These are phyloP conservation scores for Tulasnella sp. DNA, from an alignment of 768 basidiomycete genomes.

Conservation along the genomic window DNA sequence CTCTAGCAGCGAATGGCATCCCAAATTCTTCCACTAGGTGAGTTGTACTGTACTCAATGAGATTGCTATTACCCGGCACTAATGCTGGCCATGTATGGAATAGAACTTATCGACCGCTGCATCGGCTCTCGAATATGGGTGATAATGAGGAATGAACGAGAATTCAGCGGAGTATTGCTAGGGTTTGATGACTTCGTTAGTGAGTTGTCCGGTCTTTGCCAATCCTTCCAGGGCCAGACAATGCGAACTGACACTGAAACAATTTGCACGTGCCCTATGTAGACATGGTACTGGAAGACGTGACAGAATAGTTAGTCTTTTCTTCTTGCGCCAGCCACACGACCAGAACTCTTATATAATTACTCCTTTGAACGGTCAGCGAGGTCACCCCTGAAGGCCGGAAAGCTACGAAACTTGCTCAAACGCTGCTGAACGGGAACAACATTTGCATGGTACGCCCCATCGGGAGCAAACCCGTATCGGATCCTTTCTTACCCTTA, in stretches of 20 bases:
- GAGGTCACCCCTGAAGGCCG: constrained; percentile 74
- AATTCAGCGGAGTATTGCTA: constrained; percentile 89
- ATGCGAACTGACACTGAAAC: background rate
- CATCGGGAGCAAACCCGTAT: background rate
- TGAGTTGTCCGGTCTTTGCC: constrained; percentile 44
- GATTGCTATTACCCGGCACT: background rate
- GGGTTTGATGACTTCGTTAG: constrained; percentile 99
- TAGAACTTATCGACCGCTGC: constrained; percentile 94
- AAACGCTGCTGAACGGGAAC: constrained; percentile 88
- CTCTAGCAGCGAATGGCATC: constrained; percentile 57
- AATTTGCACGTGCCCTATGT: background rate
- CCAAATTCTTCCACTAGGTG: constrained; percentile 43
- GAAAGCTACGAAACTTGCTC: constrained; percentile 72
- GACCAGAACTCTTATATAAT: background rate
- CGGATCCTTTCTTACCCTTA: constrained; percentile 18
- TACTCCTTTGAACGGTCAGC: constrained; percentile 37
- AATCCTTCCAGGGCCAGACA: background rate
- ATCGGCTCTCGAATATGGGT: constrained; percentile 92
- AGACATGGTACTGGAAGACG: constrained; percentile 96
- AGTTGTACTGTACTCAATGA: constrained; percentile 20
- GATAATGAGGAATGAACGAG: constrained; percentile 94
- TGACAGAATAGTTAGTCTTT: constrained; percentile 79
- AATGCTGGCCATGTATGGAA: background rate
- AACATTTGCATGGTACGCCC: constrained; percentile 87
- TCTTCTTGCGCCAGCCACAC: background rate